phyloP scores from a whole-genome alignment of 306 rosid species.

The Prunus mume region DNA sequence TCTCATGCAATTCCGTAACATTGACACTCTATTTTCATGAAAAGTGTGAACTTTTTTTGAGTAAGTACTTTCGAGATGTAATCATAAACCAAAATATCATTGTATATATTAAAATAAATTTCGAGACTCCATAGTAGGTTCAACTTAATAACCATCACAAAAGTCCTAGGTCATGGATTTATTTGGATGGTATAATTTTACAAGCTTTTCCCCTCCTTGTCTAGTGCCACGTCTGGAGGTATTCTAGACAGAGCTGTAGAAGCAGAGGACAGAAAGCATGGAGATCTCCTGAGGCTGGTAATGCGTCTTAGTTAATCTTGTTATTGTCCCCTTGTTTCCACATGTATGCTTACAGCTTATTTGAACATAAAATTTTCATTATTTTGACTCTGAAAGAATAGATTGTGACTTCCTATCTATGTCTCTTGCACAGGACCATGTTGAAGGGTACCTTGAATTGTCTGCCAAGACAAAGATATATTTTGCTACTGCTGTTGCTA shows the following conservation, averaged over 20 bases:
- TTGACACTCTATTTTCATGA: not conserved
- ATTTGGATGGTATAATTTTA: slow-evolving; percentile 9
- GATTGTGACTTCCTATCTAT: slow-evolving; percentile 11
- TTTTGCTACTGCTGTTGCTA: slow-evolving; percentile 78
- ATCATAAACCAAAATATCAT: not conserved
- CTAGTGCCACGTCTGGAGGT: slow-evolving; percentile 96
- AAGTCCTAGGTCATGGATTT: not conserved
- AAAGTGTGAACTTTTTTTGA: not conserved
- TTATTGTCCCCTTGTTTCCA: slow-evolving; percentile 1
- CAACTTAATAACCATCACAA: not conserved
- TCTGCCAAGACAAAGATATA: slow-evolving; percentile 93
- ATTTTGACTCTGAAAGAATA: slow-evolving; percentile 5
- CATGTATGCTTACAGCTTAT: not conserved
- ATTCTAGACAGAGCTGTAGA: slow-evolving; percentile 95
- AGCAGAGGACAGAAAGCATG: slow-evolving; percentile 95
- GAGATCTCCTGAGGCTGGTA: slow-evolving; percentile 97
- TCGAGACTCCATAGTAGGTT: not conserved
- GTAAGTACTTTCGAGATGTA: not conserved
- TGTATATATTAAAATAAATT: not conserved
- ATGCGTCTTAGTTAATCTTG: slow-evolving; percentile 13
- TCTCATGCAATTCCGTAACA: not conserved
- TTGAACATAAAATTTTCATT: slow-evolving; percentile 1
- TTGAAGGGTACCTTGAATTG: slow-evolving; percentile 96
- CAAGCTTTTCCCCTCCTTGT: slow-evolving; percentile 20
- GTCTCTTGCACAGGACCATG: slow-evolving; percentile 66